phyloP scores from a whole-genome alignment of 2,329 filamentous ascomycete species.

The Chaetomium globosum region DNA sequence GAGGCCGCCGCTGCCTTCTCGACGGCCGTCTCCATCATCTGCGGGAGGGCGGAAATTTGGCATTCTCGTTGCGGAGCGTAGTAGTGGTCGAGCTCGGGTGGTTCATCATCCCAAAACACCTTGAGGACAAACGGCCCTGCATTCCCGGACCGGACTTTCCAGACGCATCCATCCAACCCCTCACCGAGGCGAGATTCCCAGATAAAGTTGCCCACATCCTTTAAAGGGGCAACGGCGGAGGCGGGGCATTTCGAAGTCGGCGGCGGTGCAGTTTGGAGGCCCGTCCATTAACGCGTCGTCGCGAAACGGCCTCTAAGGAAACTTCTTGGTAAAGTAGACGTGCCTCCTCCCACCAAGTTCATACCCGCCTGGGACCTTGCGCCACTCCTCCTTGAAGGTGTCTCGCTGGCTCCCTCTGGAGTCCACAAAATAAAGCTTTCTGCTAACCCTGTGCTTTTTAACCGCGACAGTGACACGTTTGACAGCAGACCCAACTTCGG shows the following conservation, averaged over 20 bases:
- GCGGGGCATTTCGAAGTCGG: conserved; percentile 8
- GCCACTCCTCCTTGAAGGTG: too few relatives aligned
- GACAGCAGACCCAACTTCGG: too few relatives aligned
- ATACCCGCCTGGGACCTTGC: too few relatives aligned
- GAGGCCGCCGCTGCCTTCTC: not conserved
- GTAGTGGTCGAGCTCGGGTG: not conserved
- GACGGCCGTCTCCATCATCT: conserved; percentile 14
- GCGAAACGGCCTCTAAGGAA: not conserved
- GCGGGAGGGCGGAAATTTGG: conserved; percentile 18
- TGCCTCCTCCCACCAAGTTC: too few relatives aligned
- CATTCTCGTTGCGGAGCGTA: conserved; percentile 18
- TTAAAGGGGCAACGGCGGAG: conserved; percentile 9
- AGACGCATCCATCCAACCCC: conserved; percentile 7
- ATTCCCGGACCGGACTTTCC: conserved; percentile 15
- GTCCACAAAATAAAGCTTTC: too few relatives aligned
- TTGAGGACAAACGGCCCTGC: conserved; percentile 6
- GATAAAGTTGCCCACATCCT: not conserved
- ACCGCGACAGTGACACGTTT: too few relatives aligned
- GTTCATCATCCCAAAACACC: conserved; percentile 17
- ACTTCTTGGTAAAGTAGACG: too few relatives aligned
- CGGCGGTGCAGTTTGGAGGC: not conserved
- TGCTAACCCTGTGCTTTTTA: too few relatives aligned
- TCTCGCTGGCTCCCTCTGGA: too few relatives aligned
- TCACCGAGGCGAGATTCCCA: conserved; percentile 1
- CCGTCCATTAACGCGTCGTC: conserved; percentile 16